phyloP scores from a whole-genome alignment of 768 basidiomycete species.

The Boletus sp. region DNA sequence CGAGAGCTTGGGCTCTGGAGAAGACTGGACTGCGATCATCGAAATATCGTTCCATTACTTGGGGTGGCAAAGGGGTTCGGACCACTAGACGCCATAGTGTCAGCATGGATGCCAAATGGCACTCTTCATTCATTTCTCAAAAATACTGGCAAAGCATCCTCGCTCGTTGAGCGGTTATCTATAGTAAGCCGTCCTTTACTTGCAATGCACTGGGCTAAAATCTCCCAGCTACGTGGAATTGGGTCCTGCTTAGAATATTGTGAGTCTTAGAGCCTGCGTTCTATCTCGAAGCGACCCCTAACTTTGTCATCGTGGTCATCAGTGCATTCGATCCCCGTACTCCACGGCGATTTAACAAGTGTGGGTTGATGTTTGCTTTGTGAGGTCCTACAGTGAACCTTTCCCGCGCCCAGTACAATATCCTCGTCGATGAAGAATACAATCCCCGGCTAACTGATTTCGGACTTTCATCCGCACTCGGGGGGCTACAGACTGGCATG shows the following conservation, averaged over 20 bases:
- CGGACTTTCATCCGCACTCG: constrained; percentile 36
- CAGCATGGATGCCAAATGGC: constrained; percentile 20
- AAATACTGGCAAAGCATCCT: neutral
- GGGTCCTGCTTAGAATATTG: constrained; percentile 6
- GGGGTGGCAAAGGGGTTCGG: constrained; percentile 24
- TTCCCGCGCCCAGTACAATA: constrained; percentile 7
- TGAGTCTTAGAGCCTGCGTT: neutral
- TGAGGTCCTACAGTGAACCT: neutral
- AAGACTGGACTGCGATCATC: constrained; percentile 8
- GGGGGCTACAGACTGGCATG: constrained; percentile 24
- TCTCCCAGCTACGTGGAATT: neutral
- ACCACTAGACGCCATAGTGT: constrained; percentile 12
- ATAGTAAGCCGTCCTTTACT: neutral
- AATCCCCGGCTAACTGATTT: constrained; percentile 42
- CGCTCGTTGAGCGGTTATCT: neutral
- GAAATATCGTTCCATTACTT: constrained; percentile 24
- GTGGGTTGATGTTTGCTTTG: constrained; percentile 8
- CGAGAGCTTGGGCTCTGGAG: constrained; percentile 28
- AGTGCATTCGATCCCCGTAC: constrained; percentile 5
- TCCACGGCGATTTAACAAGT: constrained; percentile 28
- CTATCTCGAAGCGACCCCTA: neutral
- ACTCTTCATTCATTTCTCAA: constrained; percentile 16
- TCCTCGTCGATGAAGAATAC: constrained; percentile 38
- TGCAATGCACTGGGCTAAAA: neutral
- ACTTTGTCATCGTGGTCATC: neutral